Evolutionary conservation across 306 rosid genomes (phyloP).

Genomic region (Vicia sativa): DNA sequence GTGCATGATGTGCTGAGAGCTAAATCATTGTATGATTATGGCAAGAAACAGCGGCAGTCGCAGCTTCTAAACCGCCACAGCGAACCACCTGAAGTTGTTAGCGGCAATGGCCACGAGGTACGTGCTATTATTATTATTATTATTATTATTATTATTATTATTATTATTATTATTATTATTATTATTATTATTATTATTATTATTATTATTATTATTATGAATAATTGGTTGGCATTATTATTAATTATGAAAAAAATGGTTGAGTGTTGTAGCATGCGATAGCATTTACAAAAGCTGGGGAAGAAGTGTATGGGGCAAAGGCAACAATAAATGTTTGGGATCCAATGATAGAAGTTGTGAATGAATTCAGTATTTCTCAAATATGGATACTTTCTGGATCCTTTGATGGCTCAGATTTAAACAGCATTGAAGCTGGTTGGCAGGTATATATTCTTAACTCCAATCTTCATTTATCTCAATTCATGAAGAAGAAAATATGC

Average conservation of each 20-base stretch:
- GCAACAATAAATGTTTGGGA: conserved; percentile 97
- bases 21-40: conserved; percentile 78
- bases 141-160: too few species aligned
- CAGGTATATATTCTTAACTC: conserved; percentile 57
- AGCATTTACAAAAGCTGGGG: conserved; percentile 68
- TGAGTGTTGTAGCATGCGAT: conserved; percentile 69
- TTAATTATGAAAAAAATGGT: background rate
- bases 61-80: conserved; percentile 8
- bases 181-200: too few species aligned
- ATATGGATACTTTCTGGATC: conserved; percentile 96
- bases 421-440: conserved; percentile 99
- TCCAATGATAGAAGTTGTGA: conserved; percentile 69
- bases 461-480: background rate
- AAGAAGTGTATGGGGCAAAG: conserved; percentile 81
- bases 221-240: background rate
- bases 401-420: conserved; percentile 94
- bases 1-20: conserved; percentile 71
- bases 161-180: too few species aligned
- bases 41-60: conserved; percentile 59
- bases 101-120: conserved; percentile 92
- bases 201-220: too few species aligned
- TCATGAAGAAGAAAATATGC: too few species aligned
- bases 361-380: conserved; percentile 93
- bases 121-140: too few species aligned
- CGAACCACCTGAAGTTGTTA: conserved; percentile 72